Evolutionary conservation across 805 yeast species (phyloP).

Genomic region (Candida dajiaensis): DNA sequence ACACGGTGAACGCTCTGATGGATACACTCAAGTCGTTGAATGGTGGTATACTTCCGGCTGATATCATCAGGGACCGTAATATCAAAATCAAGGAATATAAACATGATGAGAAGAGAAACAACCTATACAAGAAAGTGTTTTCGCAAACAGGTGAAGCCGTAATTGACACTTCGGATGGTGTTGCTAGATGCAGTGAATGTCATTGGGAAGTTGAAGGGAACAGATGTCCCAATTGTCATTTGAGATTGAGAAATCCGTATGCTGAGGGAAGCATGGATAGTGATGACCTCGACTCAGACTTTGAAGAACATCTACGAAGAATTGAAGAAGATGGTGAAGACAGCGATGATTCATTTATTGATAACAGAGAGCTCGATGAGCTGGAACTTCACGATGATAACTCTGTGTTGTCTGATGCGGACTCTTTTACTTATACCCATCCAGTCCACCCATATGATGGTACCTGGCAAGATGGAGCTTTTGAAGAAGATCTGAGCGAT

Average conservation of each 20-base stretch:
- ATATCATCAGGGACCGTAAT: constrained; percentile 18
- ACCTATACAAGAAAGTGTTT: constrained; percentile 46
- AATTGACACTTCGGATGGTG: constrained; percentile 63
- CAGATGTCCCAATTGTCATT: constrained; percentile 64
- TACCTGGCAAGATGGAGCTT: neutral
- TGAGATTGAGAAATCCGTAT: constrained; percentile 34
- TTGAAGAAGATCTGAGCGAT: neutral
- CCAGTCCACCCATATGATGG: neutral
- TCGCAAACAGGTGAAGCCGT: constrained; percentile 42
- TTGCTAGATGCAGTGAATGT: constrained; percentile 67
- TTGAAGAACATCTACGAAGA: neutral
- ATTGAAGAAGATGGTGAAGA: neutral
- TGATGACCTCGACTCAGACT: neutral
- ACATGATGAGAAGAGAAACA: constrained; percentile 31
- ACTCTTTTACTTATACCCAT: neutral
- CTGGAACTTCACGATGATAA: neutral
- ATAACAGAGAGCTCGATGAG: neutral
- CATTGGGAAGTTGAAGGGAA: constrained; percentile 75
- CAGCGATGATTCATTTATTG: neutral
- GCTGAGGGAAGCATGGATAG: neutral
- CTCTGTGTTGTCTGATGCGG: neutral
- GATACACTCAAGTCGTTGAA: constrained; percentile 31
- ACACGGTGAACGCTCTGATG: constrained; percentile 36
- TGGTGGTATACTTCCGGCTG: constrained; percentile 7
- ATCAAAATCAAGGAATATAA: constrained; percentile 30